phyloP scores from a whole-genome alignment of 352 stramenopile genomes.

The Phytophthora ohioensis region DNA sequence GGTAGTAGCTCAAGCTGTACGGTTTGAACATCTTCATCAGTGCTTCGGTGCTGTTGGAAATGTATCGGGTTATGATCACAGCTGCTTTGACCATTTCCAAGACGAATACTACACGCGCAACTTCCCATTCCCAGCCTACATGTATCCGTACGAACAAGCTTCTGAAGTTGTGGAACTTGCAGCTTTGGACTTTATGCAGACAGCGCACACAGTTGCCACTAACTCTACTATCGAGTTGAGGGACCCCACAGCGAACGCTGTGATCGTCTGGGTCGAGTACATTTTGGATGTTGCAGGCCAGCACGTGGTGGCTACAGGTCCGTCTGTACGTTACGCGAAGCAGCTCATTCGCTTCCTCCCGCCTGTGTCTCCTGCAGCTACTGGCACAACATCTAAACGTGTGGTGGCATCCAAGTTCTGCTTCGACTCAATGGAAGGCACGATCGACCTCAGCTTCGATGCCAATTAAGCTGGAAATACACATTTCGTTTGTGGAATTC shows the following conservation, averaged over 20 bases:
- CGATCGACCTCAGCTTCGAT: conserved; percentile 61
- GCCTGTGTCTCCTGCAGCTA: conserved; percentile 4
- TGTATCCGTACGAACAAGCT: conserved; percentile 69
- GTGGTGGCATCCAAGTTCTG: conserved; percentile 49
- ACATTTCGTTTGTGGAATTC: conserved; percentile 3
- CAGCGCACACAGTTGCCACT: conserved; percentile 45
- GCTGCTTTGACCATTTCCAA: conserved; percentile 78
- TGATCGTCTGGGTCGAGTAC: conserved; percentile 84
- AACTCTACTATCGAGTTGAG: conserved; percentile 20
- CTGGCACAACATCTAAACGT: conserved; percentile 2
- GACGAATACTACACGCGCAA: conserved; percentile 73
- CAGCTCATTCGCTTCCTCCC: conserved; percentile 79
- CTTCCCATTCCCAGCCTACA: conserved; percentile 85
- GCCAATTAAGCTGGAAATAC: conserved; percentile 28
- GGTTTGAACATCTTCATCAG: conserved; percentile 77
- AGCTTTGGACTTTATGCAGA: conserved; percentile 51
- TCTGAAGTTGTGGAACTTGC: conserved; percentile 60
- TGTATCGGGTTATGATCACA: conserved; percentile 79
- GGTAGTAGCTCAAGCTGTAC: conserved; percentile 67
- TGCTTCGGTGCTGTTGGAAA: conserved; percentile 80
- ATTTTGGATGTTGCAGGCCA: conserved; percentile 50
- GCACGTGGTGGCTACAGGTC: conserved; percentile 63
- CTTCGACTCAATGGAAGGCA: conserved; percentile 72
- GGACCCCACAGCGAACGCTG: conserved; percentile 51
- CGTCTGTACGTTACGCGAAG: conserved; percentile 70